Evolutionary conservation across 306 rosid genomes (phyloP).

Genomic region (Gynostemma pentaphyllum): DNA sequence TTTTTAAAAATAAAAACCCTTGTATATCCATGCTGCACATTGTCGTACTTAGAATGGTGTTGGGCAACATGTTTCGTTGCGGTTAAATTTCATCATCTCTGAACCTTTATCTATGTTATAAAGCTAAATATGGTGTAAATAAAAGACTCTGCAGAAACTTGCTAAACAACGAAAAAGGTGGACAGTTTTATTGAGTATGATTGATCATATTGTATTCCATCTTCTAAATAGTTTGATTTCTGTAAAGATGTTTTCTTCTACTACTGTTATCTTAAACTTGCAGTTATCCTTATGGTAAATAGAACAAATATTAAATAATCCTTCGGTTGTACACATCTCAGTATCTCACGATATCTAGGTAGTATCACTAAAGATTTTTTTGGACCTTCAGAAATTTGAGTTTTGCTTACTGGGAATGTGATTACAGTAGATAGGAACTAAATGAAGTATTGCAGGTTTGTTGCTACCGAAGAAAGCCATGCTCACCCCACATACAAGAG

Average conservation of each 20-base stretch:
- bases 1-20: background rate
- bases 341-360: background rate
- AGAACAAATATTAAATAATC: background rate
- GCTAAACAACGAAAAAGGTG: background rate
- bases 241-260: background rate
- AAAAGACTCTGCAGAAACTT: background rate
- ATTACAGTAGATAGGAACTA: background rate
- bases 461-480: slow-evolving; percentile 76
- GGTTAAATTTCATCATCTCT: background rate
- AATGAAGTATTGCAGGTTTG: slow-evolving; percentile 38
- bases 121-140: background rate
- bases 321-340: background rate
- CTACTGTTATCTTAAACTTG: background rate
- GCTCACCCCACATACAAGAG: slow-evolving; percentile 77
- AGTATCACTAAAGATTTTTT: background rate
- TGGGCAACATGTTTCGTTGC: background rate
- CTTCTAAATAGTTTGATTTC: background rate
- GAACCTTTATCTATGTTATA: background rate
- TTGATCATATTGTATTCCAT: background rate
- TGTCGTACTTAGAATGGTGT: background rate
- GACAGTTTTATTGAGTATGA: background rate
- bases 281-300: background rate
- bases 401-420: background rate
- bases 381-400: background rate
- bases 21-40: background rate